phyloP scores from a whole-genome alignment of 345 rosid genomes.

The Firmiana major region DNA sequence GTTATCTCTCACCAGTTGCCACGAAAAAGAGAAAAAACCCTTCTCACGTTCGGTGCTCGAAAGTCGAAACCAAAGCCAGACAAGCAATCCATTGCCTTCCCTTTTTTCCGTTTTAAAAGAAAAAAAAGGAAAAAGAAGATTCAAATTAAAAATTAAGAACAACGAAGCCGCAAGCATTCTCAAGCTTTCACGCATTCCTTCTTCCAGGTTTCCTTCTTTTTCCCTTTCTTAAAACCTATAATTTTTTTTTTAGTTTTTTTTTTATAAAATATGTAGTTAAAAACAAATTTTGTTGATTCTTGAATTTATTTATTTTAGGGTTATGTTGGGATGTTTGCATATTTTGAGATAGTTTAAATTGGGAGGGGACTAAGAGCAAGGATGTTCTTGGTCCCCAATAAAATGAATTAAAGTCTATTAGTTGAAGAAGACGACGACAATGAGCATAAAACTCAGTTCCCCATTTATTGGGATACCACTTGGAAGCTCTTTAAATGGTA shows the following conservation, averaged over 20 bases:
- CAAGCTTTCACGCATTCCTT: neutral
- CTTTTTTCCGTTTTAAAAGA: neutral
- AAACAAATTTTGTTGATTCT: too few relatives aligned
- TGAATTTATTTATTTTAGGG: neutral
- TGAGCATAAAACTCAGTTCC: constrained; percentile 51
- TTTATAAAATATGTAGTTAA: neutral
- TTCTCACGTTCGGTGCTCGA: neutral
- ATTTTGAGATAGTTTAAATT: neutral
- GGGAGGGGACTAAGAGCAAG: neutral
- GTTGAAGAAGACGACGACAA: constrained; percentile 22
- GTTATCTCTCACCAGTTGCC: neutral
- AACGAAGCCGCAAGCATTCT: neutral
- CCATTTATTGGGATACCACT: constrained; percentile 54
- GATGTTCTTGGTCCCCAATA: constrained; percentile 5
- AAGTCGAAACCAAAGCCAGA: neutral
- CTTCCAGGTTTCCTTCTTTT: neutral
- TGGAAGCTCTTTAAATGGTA: constrained; percentile 22
- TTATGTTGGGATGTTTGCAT: neutral
- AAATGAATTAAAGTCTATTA: neutral
- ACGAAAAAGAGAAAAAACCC: neutral
- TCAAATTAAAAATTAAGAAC: neutral
- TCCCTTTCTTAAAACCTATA: neutral
- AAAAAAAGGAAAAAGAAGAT: too few relatives aligned
- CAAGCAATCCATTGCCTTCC: neutral
- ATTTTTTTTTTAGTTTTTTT: neutral